Conservation (phyloP, 1,284 basidiomycete species). For the Fomitopsis palustris region DNA sequence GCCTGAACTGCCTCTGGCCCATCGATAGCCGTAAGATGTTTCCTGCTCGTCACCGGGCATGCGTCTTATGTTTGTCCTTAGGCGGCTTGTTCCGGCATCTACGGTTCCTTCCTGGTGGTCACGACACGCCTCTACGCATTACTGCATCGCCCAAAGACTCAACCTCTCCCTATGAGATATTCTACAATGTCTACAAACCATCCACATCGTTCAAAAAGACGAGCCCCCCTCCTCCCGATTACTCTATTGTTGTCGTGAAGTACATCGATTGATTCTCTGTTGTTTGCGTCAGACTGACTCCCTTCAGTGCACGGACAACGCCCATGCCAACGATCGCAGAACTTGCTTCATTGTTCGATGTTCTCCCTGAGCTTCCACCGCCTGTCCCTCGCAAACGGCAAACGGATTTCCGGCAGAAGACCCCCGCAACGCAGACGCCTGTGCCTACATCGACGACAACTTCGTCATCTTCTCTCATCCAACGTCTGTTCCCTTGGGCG, state of each 20-base stretch:
- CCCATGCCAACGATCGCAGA: conserved; percentile 72
- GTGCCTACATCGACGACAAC: neutral
- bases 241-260: conserved; percentile 84
- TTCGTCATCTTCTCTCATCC: conserved; percentile 3
- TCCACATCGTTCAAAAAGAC: conserved; percentile 81
- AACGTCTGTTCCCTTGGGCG: conserved; percentile 18
- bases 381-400: conserved; percentile 25
- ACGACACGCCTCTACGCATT: conserved; percentile 36
- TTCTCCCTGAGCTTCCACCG: conserved; percentile 56
- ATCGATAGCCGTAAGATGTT: conserved; percentile 43
- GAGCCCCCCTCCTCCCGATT: conserved; percentile 80
- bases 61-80: conserved; percentile 25
- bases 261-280: conserved; percentile 34
- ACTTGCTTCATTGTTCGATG: conserved; percentile 58
- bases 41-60: neutral
- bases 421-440: conserved; percentile 6
- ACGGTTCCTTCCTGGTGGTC: conserved; percentile 73
- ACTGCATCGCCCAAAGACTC: conserved; percentile 7
- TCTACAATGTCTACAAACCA: conserved; percentile 94
- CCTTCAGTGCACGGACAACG: conserved; percentile 62
- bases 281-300: neutral
- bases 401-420: conserved; percentile 23
- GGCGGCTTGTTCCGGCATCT: conserved; percentile 70
- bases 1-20: conserved; percentile 37
- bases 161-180: conserved; percentile 72